Base-by-base conservation (phyloP, 495 filamentous ascomycete species). In the Bryoglossum gracile region DNA sequence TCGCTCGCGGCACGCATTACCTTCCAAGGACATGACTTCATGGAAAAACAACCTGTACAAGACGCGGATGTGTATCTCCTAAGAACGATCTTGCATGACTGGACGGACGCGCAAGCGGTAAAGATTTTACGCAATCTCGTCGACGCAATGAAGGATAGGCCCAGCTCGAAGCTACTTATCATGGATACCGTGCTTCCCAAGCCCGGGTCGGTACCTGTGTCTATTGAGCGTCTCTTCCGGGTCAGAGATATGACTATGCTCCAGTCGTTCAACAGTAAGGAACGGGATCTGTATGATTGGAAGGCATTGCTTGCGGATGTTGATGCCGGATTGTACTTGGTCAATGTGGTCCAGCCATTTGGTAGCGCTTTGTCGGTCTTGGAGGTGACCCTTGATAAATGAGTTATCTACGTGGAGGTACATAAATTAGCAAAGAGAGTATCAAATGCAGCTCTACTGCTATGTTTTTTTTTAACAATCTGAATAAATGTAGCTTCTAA, bases 81-180 rank as follows among this genome's bases (percentile, higher is more conserved):
- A n/a, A 65, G 76, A 3, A 62, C 64, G 54, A 65, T 78, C 17
- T 36, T 78, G 4, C 75, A 78, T 48, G 69, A 77, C 44, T 71
- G 69, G 63, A 40, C 60, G 4, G 60, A 68, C 24, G 54, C 53
- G 8, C 58, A 71, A 11, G 65, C 62, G 0, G 43, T 60, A 11
- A 59, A 39, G 13, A 74, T 77, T 49, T 48, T 78, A 8, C 48
- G 32, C 3, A 38, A 28, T 11, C 33, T 40, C 8, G 13, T 53
- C 6, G 10, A 1, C 30, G 50, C 22, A 4, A 8, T 53, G 25
- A 40, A 47, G 18, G n/a, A 18, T 3, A n/a, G n/a, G n/a, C n/a
- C n/a, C n/a, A 43, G 22, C 1, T 36, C 57, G 6, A 46, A 57
- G 10, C 42, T 71, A 3, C 21, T 71, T 3, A 62, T 71, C 34